Evolutionary conservation across 2,329 filamentous ascomycete genomes (phyloP), one percentile per base, ranked within the genome.

Genomic region (Cercospora janseana): DNA sequence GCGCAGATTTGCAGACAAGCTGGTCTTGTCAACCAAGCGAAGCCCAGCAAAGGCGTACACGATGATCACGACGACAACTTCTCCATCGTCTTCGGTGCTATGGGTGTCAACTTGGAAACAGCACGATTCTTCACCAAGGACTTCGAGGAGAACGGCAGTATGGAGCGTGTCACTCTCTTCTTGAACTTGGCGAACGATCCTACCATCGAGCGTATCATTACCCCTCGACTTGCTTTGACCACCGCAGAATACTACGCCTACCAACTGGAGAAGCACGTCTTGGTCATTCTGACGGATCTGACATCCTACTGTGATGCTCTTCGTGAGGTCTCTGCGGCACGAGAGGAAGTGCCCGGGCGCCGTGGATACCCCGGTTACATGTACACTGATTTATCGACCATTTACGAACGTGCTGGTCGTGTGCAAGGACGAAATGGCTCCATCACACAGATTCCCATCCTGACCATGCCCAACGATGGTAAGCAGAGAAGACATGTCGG

Each of bases 311-410:
- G 94, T 72, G 93, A 98, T 72, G 94, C 93, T 60, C 86, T 98
- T 60, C 93, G 93, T 82, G 93, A 98, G 75, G 93, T 98, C 43
- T 98, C 93, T 10, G 92, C 93, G 47, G 93, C 93, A 46, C 84
- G 93, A 77, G 93, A 98, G 80, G 93, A 98, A 84, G 93, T 98
- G 34, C 93, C 93, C 31, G 93, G 93, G 80, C 92, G 93, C 72
- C 92, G 93, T 84, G 93, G 93, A 81, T 98, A 93, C 78, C 93
- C 93, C 46, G 93, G 93, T 88, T 98, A 98, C 81, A 98, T 98
- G 93, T 98, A 98, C 80, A 98, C 93, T 63, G 94, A 98, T 83
- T 87, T 98, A 84, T 96, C 93, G 53, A 98, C 93, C 68, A 96
- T 98, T 66, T 98, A 98, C 79, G 93, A 98, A 76, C 91, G 93